phyloP scores from a whole-genome alignment of 208 protist genomes.

The Trypanosoma rangeli region DNA sequence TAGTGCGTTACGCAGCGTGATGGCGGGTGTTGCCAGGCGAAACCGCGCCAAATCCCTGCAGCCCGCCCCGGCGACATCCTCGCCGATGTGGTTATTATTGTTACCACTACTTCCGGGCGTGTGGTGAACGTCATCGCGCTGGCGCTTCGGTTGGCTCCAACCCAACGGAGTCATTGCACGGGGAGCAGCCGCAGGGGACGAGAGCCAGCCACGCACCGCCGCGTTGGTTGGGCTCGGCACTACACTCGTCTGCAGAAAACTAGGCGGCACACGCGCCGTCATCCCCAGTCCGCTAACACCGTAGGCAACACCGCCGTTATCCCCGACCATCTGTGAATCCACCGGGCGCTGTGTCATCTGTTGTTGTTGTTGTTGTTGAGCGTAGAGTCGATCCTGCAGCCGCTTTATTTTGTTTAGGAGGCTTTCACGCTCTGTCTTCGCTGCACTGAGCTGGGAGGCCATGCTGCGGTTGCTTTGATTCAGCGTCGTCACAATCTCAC shows the following conservation, averaged over 20 bases:
- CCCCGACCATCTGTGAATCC: constrained; percentile 4
- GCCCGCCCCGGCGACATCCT: not conserved
- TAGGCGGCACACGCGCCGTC: not conserved
- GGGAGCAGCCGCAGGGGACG: constrained; percentile 11
- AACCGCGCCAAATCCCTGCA: constrained; percentile 25
- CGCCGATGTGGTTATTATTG: not conserved
- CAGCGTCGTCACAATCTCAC: constrained; percentile 58
- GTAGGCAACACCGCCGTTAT: constrained; percentile 1
- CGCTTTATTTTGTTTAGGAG: constrained; percentile 20
- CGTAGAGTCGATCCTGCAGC: constrained; percentile 27
- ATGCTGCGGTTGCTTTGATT: constrained; percentile 49
- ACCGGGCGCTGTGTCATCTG: constrained; percentile 16
- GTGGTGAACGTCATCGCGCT: constrained; percentile 16
- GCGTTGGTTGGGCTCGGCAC: constrained; percentile 15
- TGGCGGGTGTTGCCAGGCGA: constrained; percentile 55
- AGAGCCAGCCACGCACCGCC: constrained; percentile 3
- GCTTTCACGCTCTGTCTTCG: constrained; percentile 29
- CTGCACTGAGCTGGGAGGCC: constrained; percentile 28
- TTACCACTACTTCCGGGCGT: constrained; percentile 1
- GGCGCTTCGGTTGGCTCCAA: constrained; percentile 52
- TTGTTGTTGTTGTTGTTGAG: constrained; percentile 30
- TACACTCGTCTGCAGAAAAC: constrained; percentile 1
- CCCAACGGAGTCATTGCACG: constrained; percentile 38
- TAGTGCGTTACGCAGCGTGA: constrained; percentile 31
- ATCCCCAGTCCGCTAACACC: not conserved